Conservation (phyloP, 2,329 filamentous ascomycete genomes). For the Diaporthe ampelina region DNA sequence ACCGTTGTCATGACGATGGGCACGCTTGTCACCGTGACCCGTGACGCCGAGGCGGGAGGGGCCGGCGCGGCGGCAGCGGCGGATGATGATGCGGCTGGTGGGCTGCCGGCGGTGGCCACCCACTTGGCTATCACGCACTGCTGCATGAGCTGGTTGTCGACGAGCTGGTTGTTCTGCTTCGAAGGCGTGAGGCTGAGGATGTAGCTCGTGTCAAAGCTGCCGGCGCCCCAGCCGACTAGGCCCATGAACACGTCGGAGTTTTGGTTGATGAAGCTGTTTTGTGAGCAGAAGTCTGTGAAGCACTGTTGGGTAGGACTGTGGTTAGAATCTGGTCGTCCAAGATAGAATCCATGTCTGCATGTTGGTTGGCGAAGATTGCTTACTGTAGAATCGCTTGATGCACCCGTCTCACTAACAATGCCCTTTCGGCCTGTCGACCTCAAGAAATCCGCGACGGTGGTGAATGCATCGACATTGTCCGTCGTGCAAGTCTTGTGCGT, state of each 20-base stretch:
- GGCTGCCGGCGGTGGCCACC: slow-evolving; percentile 29
- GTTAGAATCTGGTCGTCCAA: neutral
- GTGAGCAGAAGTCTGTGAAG: slow-evolving; percentile 59
- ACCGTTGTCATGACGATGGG: slow-evolving; percentile 30
- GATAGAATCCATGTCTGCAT: too few relatives aligned
- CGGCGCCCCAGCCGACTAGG: slow-evolving; percentile 62
- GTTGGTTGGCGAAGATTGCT: slow-evolving; percentile 34
- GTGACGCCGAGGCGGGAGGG: neutral
- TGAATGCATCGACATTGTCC: slow-evolving; percentile 61
- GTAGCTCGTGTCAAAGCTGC: slow-evolving; percentile 58
- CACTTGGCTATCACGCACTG: slow-evolving; percentile 58
- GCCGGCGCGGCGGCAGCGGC: neutral
- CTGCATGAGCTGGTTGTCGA: slow-evolving; percentile 58
- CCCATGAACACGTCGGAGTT: slow-evolving; percentile 63
- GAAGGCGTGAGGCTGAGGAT: slow-evolving; percentile 59
- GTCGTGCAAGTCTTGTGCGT: slow-evolving; percentile 65
- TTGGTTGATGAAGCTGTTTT: slow-evolving; percentile 60
- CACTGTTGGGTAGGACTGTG: slow-evolving; percentile 49
- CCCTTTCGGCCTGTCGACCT: slow-evolving; percentile 62
- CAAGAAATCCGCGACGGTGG: slow-evolving; percentile 61
- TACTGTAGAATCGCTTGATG: slow-evolving; percentile 57
- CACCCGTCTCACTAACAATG: slow-evolving; percentile 67
- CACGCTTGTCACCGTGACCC: slow-evolving; percentile 26
- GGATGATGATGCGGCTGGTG: neutral
- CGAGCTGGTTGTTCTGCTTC: slow-evolving; percentile 48